phyloP scores from a whole-genome alignment of 345 rosid genomes.

The Conringia planisiliqua region DNA sequence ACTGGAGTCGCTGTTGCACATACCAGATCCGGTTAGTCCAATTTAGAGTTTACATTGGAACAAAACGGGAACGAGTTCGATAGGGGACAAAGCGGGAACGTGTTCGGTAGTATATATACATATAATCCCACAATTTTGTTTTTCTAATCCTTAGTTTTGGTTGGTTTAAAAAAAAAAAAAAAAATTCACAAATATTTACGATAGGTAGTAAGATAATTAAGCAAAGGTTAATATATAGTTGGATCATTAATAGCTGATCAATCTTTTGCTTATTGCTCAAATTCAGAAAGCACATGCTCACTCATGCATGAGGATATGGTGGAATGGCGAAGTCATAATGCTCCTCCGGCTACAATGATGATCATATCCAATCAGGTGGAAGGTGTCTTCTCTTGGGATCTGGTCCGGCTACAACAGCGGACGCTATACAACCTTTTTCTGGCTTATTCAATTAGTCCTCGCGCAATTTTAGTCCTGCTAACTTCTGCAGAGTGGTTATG shows the following conservation, averaged over 20 bases:
- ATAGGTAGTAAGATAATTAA: too few relatives aligned
- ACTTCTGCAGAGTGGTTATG: too few relatives aligned
- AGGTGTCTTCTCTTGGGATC: neutral
- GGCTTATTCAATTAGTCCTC: neutral
- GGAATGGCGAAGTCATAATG: neutral
- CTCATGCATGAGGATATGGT: neutral
- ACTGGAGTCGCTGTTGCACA: slow-evolving; percentile 2
- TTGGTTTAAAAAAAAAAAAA: too few relatives aligned
- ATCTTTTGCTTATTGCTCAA: too few relatives aligned
- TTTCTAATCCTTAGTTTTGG: too few relatives aligned
- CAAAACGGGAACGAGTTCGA: neutral
- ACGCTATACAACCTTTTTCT: neutral
- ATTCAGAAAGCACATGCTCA: neutral
- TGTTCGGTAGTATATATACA: neutral
- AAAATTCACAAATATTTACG: too few relatives aligned
- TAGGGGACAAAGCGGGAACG: neutral
- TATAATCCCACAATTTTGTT: too few relatives aligned
- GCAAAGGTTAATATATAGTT: neutral
- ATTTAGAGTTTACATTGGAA: neutral
- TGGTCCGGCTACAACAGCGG: neutral
- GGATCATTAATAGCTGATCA: neutral
- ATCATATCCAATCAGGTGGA: neutral
- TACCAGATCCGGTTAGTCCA: neutral
- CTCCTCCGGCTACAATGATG: slow-evolving; percentile 7
- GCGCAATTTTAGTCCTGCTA: too few relatives aligned